Base-by-base conservation (phyloP, 2,329 filamentous ascomycete species). In the Phyllosticta paracitricarpa region DNA sequence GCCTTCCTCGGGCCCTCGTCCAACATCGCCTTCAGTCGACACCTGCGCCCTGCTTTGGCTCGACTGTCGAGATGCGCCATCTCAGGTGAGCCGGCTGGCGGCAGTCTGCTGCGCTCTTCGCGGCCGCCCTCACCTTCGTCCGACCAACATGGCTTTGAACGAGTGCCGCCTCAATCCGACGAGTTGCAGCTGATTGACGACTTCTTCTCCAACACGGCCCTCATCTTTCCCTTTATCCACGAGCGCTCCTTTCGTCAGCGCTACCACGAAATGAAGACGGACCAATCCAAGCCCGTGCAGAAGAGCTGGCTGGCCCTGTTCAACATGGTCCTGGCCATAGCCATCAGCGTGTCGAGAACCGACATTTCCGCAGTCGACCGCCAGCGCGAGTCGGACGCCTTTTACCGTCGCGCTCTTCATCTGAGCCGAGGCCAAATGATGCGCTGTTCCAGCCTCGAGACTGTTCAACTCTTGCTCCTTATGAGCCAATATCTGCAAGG, bases 401-500 rank as follows among this genome's bases (percentile, higher is more conserved):
- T 75, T 64, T 82, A 76, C 59, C 69, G 72, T 2, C 69, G 80
- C 1, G 78, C 79, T 2, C 70, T 73, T 24, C 72, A 69, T 0
- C 70, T 82, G 0, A 81, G 77, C 54, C 68, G 77, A 12, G 73
- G 70, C 1, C 72, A 78, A 40, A 74, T 77, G 57, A 65, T 75
- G 51, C 68, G 72, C 19, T 73, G 71, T 2, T 73, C 77, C 2
- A 81, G 74, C 33, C 64, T 81, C 0, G 80, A 82, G 64, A 73
- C 74, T 75, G 80, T 82, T 0, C 79, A 82, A 66, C 76, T 75
- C 52, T 72, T 82, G 7, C 70, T 84, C 0, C 62, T 83, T 0
- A 73, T 78, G 64, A 76, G 75, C 4, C 78, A 81, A 56, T 83
- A 83, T 61, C 72, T 83, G 0, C 81, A 84, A 65, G 80, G 81